Evolutionary conservation across 305 asterid species (phyloP), one percentile per base, ranked within the genome.

Genomic region (Nicotiana rustica): DNA sequence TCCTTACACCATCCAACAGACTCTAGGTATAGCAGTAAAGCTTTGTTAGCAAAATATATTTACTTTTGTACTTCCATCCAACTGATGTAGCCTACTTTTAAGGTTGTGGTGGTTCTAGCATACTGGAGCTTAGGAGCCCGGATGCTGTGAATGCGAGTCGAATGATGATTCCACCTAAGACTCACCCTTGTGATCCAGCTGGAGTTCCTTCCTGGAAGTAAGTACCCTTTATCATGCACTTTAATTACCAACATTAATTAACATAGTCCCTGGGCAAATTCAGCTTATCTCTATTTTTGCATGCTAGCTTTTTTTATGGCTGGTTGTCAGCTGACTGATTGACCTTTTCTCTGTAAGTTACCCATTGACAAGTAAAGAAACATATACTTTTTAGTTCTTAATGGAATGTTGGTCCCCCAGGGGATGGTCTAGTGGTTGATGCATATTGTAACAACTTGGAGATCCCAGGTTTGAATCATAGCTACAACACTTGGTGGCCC

Each of bases 171-270:
- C 57, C 61, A 61, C 31, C 57, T 21, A 79, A 41, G 75, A 62
- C 69, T 14, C 17, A 29, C 59, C 55, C 25, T 62, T 13, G 15
- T 36, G 82, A 62, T 79, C 82, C 73, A 38, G 60, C 82, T 44
- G n/a, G 4, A 65, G 15, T n/a, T 60, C 71, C 56, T 64, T 61
- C 75, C 12, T 79, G 73, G 73, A 35, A 62, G 75, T 62, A 62
- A 61, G 82, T 62, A 68, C 13, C 25, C 56, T 36, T 68, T 6
- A 68, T 68, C 55, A 68, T 59, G 65, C 10, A n/a, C 65, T 5
- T 73, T 25, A 49, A 49, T 4, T 71, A 7, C 35, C 44, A 44
- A 1, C 61, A 71, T 12, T 44, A 29, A 31, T n/a, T 15, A 38
- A 10, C 33, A 18, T 31, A 35, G 61, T 44, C 52, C 52, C 13